phyloP scores from a whole-genome alignment of 2,329 filamentous ascomycete species.

The Cercospora zeina region DNA sequence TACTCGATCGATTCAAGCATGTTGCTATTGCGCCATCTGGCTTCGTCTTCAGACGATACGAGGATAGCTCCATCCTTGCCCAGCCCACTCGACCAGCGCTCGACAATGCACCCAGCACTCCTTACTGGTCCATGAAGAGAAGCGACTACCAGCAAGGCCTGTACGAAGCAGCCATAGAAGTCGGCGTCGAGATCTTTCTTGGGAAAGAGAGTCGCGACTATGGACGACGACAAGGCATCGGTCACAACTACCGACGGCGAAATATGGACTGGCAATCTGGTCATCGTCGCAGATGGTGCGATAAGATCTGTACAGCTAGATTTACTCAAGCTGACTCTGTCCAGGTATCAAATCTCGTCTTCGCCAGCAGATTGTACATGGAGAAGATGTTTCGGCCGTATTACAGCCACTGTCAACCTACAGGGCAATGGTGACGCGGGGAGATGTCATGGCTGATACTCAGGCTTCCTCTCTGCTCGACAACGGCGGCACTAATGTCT shows the following conservation, averaged over 20 bases:
- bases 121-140: conserved; percentile 15
- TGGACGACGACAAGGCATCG: conserved; percentile 5
- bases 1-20: conserved; percentile 9
- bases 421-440: conserved; percentile 9
- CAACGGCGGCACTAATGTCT: conserved; percentile 11
- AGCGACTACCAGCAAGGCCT: conserved; percentile 16
- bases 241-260: conserved; percentile 12
- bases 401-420: conserved; percentile 16
- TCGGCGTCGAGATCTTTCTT: conserved; percentile 5
- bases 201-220: conserved; percentile 1
- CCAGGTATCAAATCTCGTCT: conserved; percentile 15
- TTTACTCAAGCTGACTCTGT: conserved; percentile 7
- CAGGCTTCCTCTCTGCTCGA: not conserved
- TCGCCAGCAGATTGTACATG: conserved; percentile 7
- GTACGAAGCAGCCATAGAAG: conserved; percentile 8
- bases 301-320: conserved; percentile 1
- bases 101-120: not conserved
- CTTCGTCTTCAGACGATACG: conserved; percentile 14
- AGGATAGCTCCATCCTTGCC: conserved; percentile 5
- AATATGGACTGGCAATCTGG: conserved; percentile 2
- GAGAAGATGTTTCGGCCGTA: conserved; percentile 10
- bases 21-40: conserved; percentile 10
- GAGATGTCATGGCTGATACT: conserved; percentile 4
- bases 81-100: not conserved
- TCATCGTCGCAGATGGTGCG: conserved; percentile 13